Percentiles rank a stretch among this genome's conserved stretches.
These are phyloP conservation scores for Acrocalymma vagum DNA, from an alignment of 2,329 filamentous ascomycete genomes.

Conservation along the genomic window DNA sequence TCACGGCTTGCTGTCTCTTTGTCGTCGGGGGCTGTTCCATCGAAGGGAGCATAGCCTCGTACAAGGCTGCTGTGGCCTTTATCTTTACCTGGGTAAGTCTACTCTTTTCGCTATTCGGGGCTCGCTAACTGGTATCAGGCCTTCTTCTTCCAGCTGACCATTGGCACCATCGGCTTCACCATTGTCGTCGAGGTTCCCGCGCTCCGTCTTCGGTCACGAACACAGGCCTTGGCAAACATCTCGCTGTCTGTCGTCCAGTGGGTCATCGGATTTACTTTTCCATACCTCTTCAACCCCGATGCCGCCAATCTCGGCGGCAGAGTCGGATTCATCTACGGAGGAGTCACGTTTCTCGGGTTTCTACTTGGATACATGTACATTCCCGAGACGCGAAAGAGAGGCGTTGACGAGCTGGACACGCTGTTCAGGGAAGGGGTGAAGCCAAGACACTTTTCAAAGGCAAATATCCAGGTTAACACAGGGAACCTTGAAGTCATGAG, in stretches of 20 bases:
- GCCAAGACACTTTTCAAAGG: too few species aligned
- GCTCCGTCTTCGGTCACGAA: constrained; percentile 5
- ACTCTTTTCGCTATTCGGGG: too few species aligned
- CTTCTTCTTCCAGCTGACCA: constrained; percentile 1
- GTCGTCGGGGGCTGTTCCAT: too few species aligned
- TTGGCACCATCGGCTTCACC: not conserved
- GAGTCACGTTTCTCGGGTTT: constrained; percentile 32
- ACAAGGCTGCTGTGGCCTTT: too few species aligned
- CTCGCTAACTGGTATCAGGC: too few species aligned
- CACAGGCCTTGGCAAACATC: constrained; percentile 4
- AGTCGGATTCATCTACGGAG: constrained; percentile 48
- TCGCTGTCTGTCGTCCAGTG: not conserved
- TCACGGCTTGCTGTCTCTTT: too few species aligned
- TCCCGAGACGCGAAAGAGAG: constrained; percentile 47
- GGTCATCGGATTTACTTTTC: constrained; percentile 32
- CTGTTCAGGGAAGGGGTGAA: too few species aligned
- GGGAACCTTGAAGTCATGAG: too few species aligned
- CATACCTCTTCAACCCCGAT: constrained; percentile 50
- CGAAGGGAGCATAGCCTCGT: too few species aligned
- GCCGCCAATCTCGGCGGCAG: constrained; percentile 46
- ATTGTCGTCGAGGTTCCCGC: not conserved
- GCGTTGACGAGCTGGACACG: constrained; percentile 48
- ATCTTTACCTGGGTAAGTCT: too few species aligned
- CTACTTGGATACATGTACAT: constrained; percentile 42
- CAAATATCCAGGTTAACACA: too few species aligned